Conservation (phyloP, 1,284 basidiomycete species). For the Mycena sp. region DNA sequence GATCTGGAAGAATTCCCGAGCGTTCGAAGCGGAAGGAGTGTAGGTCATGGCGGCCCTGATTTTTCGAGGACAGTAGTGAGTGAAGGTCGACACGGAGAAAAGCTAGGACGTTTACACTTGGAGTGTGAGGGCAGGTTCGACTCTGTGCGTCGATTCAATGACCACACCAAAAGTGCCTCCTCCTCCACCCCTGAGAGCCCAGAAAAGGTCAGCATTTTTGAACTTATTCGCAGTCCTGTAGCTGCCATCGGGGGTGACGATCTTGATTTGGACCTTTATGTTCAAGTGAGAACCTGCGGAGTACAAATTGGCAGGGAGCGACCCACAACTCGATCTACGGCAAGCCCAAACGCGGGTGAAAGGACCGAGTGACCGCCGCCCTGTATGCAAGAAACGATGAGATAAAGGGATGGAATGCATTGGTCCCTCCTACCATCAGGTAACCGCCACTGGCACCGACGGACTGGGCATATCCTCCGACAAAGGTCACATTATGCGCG, state of each 20-base stretch:
- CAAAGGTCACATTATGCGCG: slow-evolving; percentile 20
- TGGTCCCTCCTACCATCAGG: slow-evolving; percentile 17
- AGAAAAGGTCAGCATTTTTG: slow-evolving; percentile 50
- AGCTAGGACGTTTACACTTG: slow-evolving; percentile 40
- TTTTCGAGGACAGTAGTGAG: neutral
- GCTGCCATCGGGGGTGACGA: slow-evolving; percentile 48
- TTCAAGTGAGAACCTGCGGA: neutral
- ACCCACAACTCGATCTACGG: slow-evolving; percentile 48
- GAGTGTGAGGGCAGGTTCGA: slow-evolving; percentile 42
- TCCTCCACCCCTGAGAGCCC: slow-evolving; percentile 50
- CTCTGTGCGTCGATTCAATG: slow-evolving; percentile 44
- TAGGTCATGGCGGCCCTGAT: slow-evolving; percentile 20
- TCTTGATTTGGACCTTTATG: slow-evolving; percentile 44
- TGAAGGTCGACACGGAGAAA: neutral
- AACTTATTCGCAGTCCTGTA: slow-evolving; percentile 44
- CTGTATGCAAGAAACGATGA: slow-evolving; percentile 30
- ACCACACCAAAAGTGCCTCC: slow-evolving; percentile 53
- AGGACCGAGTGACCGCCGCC: slow-evolving; percentile 57
- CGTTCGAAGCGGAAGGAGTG: neutral
- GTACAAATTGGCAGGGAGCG: neutral
- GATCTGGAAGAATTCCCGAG: slow-evolving; percentile 27
- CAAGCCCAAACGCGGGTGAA: slow-evolving; percentile 35
- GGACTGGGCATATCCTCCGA: slow-evolving; percentile 28
- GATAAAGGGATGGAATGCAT: neutral
- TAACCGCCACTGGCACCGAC: slow-evolving; percentile 43